Evolutionary conservation across 176 grass and related monocot species (phyloP).

Genomic region (Metroxylon sagu): DNA sequence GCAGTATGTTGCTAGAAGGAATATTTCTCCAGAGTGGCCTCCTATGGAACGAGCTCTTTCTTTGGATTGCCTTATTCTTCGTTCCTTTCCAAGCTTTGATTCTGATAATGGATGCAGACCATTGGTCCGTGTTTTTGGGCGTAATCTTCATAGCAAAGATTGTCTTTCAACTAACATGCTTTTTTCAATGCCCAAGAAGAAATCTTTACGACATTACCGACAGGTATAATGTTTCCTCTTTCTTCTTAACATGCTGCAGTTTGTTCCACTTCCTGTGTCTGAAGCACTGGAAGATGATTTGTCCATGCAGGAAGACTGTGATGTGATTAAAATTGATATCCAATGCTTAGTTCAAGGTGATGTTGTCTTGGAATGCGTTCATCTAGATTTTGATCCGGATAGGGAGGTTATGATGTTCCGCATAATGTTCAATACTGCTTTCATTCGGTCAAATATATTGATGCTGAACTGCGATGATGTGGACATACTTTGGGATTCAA

Average conservation of each 20-base stretch:
- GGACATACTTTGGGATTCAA: slow-evolving; percentile 91
- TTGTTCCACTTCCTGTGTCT: background rate
- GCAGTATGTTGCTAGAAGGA: slow-evolving; percentile 93
- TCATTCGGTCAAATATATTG: slow-evolving; percentile 88
- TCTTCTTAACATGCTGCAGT: background rate
- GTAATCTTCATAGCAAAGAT: slow-evolving; percentile 62
- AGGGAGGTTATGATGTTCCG: slow-evolving; percentile 99
- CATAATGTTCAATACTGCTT: slow-evolving; percentile 96
- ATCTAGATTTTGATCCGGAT: slow-evolving; percentile 89
- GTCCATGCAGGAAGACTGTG: slow-evolving; percentile 69
- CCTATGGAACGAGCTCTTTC: slow-evolving; percentile 79
- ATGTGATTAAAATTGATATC: slow-evolving; percentile 98
- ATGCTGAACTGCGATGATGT: slow-evolving; percentile 92
- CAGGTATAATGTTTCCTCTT: slow-evolving; percentile 44
- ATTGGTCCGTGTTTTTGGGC: slow-evolving; percentile 77
- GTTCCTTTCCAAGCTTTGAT: slow-evolving; percentile 83
- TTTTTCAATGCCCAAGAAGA: slow-evolving; percentile 92
- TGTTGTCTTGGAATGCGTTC: slow-evolving; percentile 94
- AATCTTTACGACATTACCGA: slow-evolving; percentile 69
- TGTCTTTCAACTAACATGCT: slow-evolving; percentile 42
- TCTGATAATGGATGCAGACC: slow-evolving; percentile 86
- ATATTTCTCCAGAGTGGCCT: slow-evolving; percentile 84
- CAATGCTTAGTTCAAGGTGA: slow-evolving; percentile 96
- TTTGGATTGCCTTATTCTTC: slow-evolving; percentile 95
- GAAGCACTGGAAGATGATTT: background rate